Evolutionary conservation across 1,284 basidiomycete genomes (phyloP), one percentile per base, ranked within the genome.

Genomic region (Cutaneotrichosporon cutaneum): DNA sequence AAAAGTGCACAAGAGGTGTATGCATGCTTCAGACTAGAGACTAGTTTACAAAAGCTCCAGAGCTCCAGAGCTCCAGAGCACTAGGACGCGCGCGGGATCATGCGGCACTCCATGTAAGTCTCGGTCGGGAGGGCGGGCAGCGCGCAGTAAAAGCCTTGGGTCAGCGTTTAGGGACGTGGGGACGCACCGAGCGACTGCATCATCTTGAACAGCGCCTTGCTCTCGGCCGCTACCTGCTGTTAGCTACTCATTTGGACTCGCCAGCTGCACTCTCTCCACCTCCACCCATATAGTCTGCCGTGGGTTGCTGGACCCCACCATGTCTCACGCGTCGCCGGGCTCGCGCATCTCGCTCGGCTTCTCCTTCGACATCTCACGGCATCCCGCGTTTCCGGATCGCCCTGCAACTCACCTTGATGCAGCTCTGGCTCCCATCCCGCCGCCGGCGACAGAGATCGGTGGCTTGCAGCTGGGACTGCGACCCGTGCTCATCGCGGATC

Each of bases 101-200:
- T 30, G 32, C 48, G 33, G 78, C 89, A 90, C 74, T 89, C 85
- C 82, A 91, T 89, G 70, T 90, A 81, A 39, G 88, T 89, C 75
- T 83, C 82, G 57, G 81, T 78, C 10, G 88, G 89, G 72, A 91
- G 86, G 71, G 87, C 87, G 10, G 88, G 88, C 36, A 90, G 76
- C 4, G 86, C 84, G 73, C 88, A 90, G 80, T 86, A 91, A 80
- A 90, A 90, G 21, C 86, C 88, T 69, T 82, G 78, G 18, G 42
- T 44, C 21, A 18, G 30, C 36, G 22, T n/a, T 18, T 39, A 44
- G n/a, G 30, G 6, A 45, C 30, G n/a, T 22, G n/a, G 5, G 21
- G 27, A 56, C 68, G 59, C 55, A 60, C 67, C 64, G 30, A 72
- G 60, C 4, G 73, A 39, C 63, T 90, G 89, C 89, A 92, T 90